These are phyloP conservation scores for Podospora australis DNA, from an alignment of 495 filamentous ascomycete species.

Conservation along the genomic window DNA sequence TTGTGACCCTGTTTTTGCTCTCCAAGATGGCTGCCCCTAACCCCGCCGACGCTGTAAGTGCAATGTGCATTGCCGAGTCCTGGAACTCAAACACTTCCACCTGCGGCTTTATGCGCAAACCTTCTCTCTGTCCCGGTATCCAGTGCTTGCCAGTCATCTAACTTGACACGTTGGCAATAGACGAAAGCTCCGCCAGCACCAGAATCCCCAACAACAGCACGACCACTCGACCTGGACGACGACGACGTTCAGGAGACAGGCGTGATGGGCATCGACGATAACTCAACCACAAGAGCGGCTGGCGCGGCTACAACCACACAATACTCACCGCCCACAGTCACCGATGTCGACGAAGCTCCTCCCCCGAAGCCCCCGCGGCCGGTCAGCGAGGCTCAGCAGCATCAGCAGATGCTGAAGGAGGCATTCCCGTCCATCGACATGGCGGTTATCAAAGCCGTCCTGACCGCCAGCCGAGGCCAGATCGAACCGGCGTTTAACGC, in stretches of 20 bases:
- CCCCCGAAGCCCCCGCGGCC: slow-evolving; percentile 89
- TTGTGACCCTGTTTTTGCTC: neutral
- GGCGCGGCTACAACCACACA: slow-evolving; percentile 31
- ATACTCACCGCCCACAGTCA: slow-evolving; percentile 30
- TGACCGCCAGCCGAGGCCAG: slow-evolving; percentile 76
- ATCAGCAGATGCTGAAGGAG: slow-evolving; percentile 83
- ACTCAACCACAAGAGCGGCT: slow-evolving; percentile 31
- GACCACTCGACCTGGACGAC: slow-evolving; percentile 81
- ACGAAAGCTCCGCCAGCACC: slow-evolving; percentile 37
- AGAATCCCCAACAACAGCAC: slow-evolving; percentile 80
- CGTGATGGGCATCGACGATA: slow-evolving; percentile 33
- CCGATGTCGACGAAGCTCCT: slow-evolving; percentile 48
- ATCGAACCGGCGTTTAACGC: slow-evolving; percentile 96
- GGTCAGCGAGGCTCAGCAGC: slow-evolving; percentile 69
- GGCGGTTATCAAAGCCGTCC: slow-evolving; percentile 78
- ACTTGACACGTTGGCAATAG: slow-evolving; percentile 14
- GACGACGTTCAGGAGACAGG: slow-evolving; percentile 64
- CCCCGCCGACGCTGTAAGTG: slow-evolving; percentile 36
- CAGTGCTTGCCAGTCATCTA: neutral
- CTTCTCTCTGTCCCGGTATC: neutral
- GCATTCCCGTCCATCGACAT: slow-evolving; percentile 84
- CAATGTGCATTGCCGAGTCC: slow-evolving; percentile 3
- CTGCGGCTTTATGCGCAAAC: slow-evolving; percentile 14
- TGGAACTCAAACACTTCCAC: slow-evolving; percentile 1
- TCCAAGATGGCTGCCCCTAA: too few species aligned